These are phyloP conservation scores for Nitzschia putrida DNA, from an alignment of 108 stramenopile genomes.

Conservation along the genomic window DNA sequence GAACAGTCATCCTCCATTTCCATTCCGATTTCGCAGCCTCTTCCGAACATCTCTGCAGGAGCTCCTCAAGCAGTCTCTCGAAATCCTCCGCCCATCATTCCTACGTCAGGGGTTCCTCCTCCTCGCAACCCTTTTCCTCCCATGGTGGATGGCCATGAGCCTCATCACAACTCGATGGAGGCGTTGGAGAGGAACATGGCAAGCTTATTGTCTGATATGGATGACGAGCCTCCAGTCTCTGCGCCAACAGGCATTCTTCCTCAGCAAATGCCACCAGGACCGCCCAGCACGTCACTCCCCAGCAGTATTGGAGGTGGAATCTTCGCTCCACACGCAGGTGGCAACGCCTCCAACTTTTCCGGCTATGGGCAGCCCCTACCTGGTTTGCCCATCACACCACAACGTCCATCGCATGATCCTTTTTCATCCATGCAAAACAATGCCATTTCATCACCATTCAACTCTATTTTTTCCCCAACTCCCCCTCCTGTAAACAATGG, in stretches of 20 bases:
- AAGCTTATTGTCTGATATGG: constrained; percentile 35
- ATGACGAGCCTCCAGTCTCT: constrained; percentile 1
- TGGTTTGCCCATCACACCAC: constrained; percentile 18
- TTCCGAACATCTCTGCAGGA: neutral
- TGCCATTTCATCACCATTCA: constrained; percentile 4
- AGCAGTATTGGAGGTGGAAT: constrained; percentile 7
- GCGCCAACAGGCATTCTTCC: neutral
- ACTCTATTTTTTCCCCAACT: constrained; percentile 15
- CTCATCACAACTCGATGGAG: constrained; percentile 24
- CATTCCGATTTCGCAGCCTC: no score
- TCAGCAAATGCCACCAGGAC: neutral
- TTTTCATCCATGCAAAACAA: neutral
- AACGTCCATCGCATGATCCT: neutral
- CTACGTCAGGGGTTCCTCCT: neutral
- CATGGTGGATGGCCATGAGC: neutral
- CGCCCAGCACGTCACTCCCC: neutral
- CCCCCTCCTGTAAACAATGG: constrained; percentile 3
- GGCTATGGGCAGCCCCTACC: neutral
- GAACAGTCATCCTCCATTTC: neutral
- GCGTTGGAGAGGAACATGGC: constrained; percentile 38
- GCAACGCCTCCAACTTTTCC: neutral
- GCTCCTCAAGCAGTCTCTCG: neutral
- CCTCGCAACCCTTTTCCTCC: constrained; percentile 1
- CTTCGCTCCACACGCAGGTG: neutral
- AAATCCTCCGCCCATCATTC: neutral